Percentiles rank a stretch among this genome's conserved stretches.
These are phyloP conservation scores for Penicillium chermesinum DNA, from an alignment of 495 filamentous ascomycete genomes.

Conservation along the genomic window DNA sequence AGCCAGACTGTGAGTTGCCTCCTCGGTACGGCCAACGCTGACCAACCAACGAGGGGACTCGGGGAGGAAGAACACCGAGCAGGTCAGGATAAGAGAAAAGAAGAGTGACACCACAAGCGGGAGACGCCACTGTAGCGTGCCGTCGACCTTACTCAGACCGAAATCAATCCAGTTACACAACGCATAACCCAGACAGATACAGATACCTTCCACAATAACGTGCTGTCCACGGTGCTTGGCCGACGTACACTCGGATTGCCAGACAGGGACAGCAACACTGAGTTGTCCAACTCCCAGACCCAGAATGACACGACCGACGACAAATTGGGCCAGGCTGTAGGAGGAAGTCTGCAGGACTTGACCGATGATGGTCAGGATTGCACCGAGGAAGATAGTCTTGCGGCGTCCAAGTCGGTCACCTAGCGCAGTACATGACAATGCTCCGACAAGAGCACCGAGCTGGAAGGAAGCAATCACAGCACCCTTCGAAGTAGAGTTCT, in stretches of 20 bases:
- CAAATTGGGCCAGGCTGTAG: constrained; percentile 30
- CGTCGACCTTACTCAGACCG: constrained; percentile 36
- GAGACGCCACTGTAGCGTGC: constrained; percentile 46
- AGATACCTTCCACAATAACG: constrained; percentile 45
- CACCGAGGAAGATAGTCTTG: constrained; percentile 48
- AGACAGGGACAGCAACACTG: constrained; percentile 56
- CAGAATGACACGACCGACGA: constrained; percentile 46
- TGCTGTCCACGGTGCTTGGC: constrained; percentile 38
- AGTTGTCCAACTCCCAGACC: constrained; percentile 56
- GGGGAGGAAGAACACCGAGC: constrained; percentile 47
- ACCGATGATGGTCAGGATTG: constrained; percentile 45
- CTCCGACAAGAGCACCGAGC: constrained; percentile 40
- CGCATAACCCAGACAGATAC: constrained; percentile 55
- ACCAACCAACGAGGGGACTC: constrained; percentile 47
- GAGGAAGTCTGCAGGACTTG: constrained; percentile 46
- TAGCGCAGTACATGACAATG: constrained; percentile 31
- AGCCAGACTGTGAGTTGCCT: constrained; percentile 29
- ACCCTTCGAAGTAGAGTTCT: constrained; percentile 33
- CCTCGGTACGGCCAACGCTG: constrained; percentile 24
- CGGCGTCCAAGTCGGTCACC: constrained; percentile 51
- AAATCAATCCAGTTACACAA: constrained; percentile 66
- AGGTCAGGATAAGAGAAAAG: constrained; percentile 36
- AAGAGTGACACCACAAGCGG: constrained; percentile 43
- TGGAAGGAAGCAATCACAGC: constrained; percentile 40
- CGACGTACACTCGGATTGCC: constrained; percentile 32